phyloP scores from a whole-genome alignment of 345 rosid species.

The Bruguiera parviflora region DNA sequence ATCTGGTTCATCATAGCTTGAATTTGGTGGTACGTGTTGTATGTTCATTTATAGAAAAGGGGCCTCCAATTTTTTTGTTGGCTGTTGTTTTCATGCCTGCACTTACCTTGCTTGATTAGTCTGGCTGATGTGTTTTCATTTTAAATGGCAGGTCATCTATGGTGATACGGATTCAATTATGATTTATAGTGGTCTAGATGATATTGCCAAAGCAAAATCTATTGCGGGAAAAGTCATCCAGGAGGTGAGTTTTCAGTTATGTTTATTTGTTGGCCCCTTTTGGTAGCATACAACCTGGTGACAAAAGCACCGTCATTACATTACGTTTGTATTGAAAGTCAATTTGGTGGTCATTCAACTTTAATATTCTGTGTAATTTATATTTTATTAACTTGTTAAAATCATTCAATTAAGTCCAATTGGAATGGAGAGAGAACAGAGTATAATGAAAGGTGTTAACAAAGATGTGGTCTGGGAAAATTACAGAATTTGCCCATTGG shows the following conservation, averaged over 20 bases:
- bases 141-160: conserved; percentile 69
- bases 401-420: too few species aligned
- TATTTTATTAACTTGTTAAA: too few species aligned
- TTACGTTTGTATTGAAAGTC: too few species aligned
- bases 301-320: too few species aligned
- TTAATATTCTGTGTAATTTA: too few species aligned
- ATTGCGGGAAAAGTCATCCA: conserved; percentile 84
- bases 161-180: conserved; percentile 99
- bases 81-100: not conserved
- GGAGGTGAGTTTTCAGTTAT: conserved; percentile 48
- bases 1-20: conserved; percentile 88
- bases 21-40: conserved; percentile 67
- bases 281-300: too few species aligned
- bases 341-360: too few species aligned
- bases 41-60: not conserved
- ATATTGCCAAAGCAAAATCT: conserved; percentile 67
- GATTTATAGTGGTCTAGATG: conserved; percentile 92
- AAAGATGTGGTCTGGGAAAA: too few species aligned
- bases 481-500: too few species aligned
- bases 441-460: too few species aligned
- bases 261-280: too few species aligned
- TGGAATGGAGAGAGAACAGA: too few species aligned
- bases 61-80: not conserved
- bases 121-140: conserved; percentile 27
- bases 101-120: not conserved